Percentiles rank a stretch among this genome's conserved stretches.
Evolutionary conservation across 2,329 filamentous ascomycete genomes (phyloP).

Genomic region (Biscogniauxia mediterranea): DNA sequence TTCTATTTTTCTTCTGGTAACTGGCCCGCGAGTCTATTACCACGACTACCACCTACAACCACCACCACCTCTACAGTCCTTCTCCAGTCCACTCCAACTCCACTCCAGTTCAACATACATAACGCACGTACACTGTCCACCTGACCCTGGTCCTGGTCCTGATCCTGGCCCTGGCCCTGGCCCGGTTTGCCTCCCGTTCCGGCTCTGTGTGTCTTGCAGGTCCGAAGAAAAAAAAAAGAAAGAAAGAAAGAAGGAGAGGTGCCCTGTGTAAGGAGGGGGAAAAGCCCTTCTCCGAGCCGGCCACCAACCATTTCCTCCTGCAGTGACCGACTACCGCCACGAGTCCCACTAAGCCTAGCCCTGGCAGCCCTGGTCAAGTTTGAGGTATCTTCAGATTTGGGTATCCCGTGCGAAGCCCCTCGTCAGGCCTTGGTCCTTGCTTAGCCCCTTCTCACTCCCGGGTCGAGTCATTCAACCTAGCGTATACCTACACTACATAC

Average conservation of each 20-base stretch:
- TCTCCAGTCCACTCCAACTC: slow-evolving; percentile 3
- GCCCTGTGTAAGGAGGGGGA: background rate
- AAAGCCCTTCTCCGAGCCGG: background rate
- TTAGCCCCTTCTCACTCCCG: background rate
- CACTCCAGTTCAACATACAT: background rate
- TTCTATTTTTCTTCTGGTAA: background rate
- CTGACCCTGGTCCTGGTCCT: too few relatives aligned
- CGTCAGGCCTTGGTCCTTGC: background rate
- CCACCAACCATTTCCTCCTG: background rate
- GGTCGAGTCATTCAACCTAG: background rate
- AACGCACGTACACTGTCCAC: background rate
- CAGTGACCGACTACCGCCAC: background rate
- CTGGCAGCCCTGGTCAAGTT: background rate
- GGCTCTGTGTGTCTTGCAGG: background rate
- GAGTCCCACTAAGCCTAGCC: background rate
- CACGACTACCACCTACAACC: background rate
- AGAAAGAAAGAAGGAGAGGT: background rate
- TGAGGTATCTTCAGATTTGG: background rate
- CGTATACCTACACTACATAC: too few relatives aligned
- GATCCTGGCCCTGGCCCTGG: too few relatives aligned
- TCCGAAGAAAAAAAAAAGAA: background rate
- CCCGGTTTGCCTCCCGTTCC: background rate
- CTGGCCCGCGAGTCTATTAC: slow-evolving; percentile 7
- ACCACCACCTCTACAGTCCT: too few relatives aligned
- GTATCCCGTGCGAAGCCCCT: background rate